Conservation (phyloP, 768 basidiomycete species). For the Russula earlei region DNA sequence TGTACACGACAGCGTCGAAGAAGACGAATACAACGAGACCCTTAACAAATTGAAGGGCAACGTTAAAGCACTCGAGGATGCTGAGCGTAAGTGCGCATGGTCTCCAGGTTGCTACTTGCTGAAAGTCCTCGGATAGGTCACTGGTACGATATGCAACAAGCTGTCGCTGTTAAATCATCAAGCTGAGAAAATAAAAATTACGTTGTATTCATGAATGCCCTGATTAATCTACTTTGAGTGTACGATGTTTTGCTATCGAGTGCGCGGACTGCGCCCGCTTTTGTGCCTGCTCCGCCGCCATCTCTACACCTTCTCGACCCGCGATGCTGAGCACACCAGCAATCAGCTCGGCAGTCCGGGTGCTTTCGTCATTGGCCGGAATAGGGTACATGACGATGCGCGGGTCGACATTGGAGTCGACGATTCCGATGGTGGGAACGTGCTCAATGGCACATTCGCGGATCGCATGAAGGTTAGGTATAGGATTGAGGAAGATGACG, state of each 20-base stretch:
- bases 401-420: slow-evolving; percentile 94
- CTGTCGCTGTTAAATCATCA: background rate
- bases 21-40: slow-evolving; percentile 95
- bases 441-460: slow-evolving; percentile 85
- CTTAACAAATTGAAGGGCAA: slow-evolving; percentile 91
- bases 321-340: slow-evolving; percentile 87
- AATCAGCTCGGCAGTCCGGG: slow-evolving; percentile 83
- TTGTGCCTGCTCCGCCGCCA: slow-evolving; percentile 29
- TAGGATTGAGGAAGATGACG: slow-evolving; percentile 84
- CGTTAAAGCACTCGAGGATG: slow-evolving; percentile 71
- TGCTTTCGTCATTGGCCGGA: slow-evolving; percentile 94
- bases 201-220: background rate
- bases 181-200: background rate
- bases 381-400: slow-evolving; percentile 97
- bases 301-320: slow-evolving; percentile 60
- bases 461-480: slow-evolving; percentile 75
- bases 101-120: slow-evolving; percentile 18
- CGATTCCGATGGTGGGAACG: slow-evolving; percentile 88
- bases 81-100: slow-evolving; percentile 64
- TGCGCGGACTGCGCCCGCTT: slow-evolving; percentile 6
- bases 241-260: slow-evolving; percentile 10
- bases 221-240: slow-evolving; percentile 15
- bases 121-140: slow-evolving; percentile 37
- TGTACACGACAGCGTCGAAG: slow-evolving; percentile 92
- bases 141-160: slow-evolving; percentile 56